Base-by-base conservation (phyloP, 306 rosid species). In the Acacia acuminata region DNA sequence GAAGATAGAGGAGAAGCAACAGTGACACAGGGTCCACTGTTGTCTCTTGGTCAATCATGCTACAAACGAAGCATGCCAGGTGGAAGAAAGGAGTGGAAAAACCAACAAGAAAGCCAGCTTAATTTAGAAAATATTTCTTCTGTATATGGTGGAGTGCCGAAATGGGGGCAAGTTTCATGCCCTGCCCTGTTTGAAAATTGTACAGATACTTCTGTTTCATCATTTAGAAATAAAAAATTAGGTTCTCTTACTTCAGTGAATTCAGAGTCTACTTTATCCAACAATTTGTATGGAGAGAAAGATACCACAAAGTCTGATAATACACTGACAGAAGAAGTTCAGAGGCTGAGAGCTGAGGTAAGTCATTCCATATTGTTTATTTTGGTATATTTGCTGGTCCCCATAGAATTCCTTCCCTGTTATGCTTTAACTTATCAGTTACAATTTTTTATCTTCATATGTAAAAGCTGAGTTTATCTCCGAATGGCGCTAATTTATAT, bases 111-210 rank as follows among this genome's bases (percentile, higher is more conserved):
- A 78, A 86, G 65, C 81, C 88, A 73, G 75, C 87, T 78, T 48
- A 63, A 86, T 69, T 82, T 83, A 36, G 86, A 89, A 65, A 76
- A 87, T 12, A 56, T 34, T 80, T 86, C 90, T 73, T 76, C 84
- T 73, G 77, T 79, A 61, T 71, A 66, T 30, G 81, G 91, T 71
- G 87, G 89, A 70, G 65, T 82, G 71, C 87, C 91, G 30, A 92
- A 65, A 45, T 94, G 98, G 93, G 98, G 98, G n/a, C 91, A 91
- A 88, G 94, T 94, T 76, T 83, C 86, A 58, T 91, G 93, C 66
- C 94, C 98, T 51, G 79, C 70, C 63, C 55, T 61, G 36, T 88
- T 94, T 63, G 79, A 69, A 75, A 79, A 86, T 42, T 70, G 75
- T 72, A 68, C 85, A 77, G 92, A 87, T 66, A 87, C 78, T 79